A percentile compares a stretch with the other conserved stretches of the same genome.
Evolutionary conservation across 306 rosid genomes (phyloP).

Genomic region (Castanopsis chinensis): DNA sequence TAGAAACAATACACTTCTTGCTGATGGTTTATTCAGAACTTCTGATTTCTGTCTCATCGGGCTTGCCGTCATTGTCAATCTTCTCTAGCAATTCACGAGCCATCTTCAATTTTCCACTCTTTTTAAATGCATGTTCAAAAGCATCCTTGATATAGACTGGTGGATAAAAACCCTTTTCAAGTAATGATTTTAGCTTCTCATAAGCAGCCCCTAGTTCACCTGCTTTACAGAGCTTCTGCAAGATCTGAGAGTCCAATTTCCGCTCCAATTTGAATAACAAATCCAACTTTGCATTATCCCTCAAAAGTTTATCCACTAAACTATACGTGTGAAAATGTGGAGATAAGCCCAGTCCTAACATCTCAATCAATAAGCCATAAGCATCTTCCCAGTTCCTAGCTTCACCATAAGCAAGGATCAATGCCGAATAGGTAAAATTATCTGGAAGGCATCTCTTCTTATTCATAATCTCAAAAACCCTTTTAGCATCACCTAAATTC

Average conservation of each 20-base stretch:
- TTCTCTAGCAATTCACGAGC: too few species aligned
- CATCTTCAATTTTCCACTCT: slow-evolving; percentile 22
- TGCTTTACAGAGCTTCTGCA: slow-evolving; percentile 56
- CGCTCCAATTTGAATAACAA: slow-evolving; percentile 48
- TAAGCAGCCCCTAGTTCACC: slow-evolving; percentile 55
- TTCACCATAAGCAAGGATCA: slow-evolving; percentile 57
- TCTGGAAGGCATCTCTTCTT: slow-evolving; percentile 62
- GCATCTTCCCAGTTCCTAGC: slow-evolving; percentile 51
- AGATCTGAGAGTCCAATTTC: slow-evolving; percentile 50
- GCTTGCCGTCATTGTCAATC: too few species aligned
- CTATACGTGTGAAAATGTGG: slow-evolving; percentile 53
- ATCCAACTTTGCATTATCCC: slow-evolving; percentile 46
- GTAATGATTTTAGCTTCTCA: slow-evolving; percentile 55
- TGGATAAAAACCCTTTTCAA: slow-evolving; percentile 48
- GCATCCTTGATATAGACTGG: slow-evolving; percentile 54
- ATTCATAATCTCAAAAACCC: slow-evolving; percentile 60
- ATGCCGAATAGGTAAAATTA: slow-evolving; percentile 49
- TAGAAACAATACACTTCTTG: too few species aligned
- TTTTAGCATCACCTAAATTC: slow-evolving; percentile 44
- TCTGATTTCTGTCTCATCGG: too few species aligned
- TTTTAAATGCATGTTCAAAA: slow-evolving; percentile 47
- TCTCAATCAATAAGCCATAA: slow-evolving; percentile 50
- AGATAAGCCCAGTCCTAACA: slow-evolving; percentile 55
- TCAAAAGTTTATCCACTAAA: slow-evolving; percentile 48
- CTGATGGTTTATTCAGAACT: too few species aligned